Percentiles rank a stretch among this genome's conserved stretches.
These are phyloP conservation scores for Withania somnifera DNA, from an alignment of 305 asterid species.

Conservation along the genomic window DNA sequence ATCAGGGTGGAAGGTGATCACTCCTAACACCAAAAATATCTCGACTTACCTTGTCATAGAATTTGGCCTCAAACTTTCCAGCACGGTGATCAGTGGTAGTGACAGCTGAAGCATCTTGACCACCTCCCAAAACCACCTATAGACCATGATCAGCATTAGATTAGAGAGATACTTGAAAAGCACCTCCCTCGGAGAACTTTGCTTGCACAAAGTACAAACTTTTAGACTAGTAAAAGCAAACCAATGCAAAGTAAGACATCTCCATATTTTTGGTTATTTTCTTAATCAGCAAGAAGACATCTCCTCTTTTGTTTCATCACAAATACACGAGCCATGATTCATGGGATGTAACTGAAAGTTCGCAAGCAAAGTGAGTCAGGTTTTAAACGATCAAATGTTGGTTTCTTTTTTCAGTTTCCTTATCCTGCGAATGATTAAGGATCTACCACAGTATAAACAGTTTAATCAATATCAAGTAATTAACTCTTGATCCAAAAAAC, in stretches of 20 bases:
- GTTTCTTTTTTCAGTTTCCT: background rate
- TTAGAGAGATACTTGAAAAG: background rate
- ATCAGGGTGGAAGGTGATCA: background rate
- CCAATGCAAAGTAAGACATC: background rate
- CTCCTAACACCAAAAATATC: background rate
- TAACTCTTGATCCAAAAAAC: background rate
- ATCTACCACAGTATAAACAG: background rate
- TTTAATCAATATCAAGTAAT: background rate
- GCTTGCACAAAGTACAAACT: background rate
- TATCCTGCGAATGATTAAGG: background rate
- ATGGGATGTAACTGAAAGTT: too few species aligned
- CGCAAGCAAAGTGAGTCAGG: too few species aligned
- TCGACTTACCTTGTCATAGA: slow-evolving; percentile 67
- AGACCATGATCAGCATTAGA: slow-evolving; percentile 6
- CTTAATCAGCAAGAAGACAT: background rate
- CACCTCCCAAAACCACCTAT: slow-evolving; percentile 95
- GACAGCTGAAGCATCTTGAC: slow-evolving; percentile 91
- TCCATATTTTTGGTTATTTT: background rate
- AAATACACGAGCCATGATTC: too few species aligned
- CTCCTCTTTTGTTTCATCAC: background rate
- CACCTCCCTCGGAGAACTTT: background rate
- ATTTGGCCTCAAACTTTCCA: slow-evolving; percentile 92
- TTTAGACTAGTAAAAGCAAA: background rate
- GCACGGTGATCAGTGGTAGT: slow-evolving; percentile 98
- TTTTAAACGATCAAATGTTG: background rate